Evolutionary conservation across 2,329 filamentous ascomycete genomes (phyloP), one percentile per base, ranked within the genome.

Genomic region (Neonectria punicea): DNA sequence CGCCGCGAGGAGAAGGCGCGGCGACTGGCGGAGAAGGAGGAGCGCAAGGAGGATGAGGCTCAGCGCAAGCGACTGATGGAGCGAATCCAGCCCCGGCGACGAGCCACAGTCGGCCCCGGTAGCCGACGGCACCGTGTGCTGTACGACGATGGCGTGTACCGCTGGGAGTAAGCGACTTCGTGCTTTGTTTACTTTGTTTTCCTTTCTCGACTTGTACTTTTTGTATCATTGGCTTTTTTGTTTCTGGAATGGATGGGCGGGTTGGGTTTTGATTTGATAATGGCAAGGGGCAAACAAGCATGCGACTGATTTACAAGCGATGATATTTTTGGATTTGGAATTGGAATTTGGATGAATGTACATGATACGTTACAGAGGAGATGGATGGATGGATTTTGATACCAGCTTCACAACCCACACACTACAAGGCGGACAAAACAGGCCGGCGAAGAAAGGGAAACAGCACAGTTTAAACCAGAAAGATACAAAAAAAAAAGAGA

Each of bases 111-210:
- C 11, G 78, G 77, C 18, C 72, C 79, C 28, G 76, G 77, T 55
- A 77, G 75, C 66, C 74, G 78, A 25, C 76, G 81, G 32, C 74
- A 76, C 46, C 74, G 77, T 34, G 76, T 80, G 2, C 61, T 73
- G 32, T 82, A 81, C 69, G 79, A 80, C 14, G 78, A 81, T 44
- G 80, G 79, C 1, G 56, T 77, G 6, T 82, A 81, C 74, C 77
- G 79, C 50, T 80, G 75, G 73, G 81, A 82, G 70, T 83, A 75
- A 80, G 30, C 18, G 34, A 34, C n/a, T 32, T 47, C 20, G 53
- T 9, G 41, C 62, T 61, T 56, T 65, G 63, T 55, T 68, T 59
- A 49, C 30, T 64, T 25, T 55, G 56, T 67, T 58, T 64, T 58
- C 53, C 47, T 53, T 71, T 65, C 43, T 32, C 47, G 22, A 58